Evolutionary conservation across 148 eudicot species (phyloP).

Genomic region (Rhododendron mucronatum): DNA sequence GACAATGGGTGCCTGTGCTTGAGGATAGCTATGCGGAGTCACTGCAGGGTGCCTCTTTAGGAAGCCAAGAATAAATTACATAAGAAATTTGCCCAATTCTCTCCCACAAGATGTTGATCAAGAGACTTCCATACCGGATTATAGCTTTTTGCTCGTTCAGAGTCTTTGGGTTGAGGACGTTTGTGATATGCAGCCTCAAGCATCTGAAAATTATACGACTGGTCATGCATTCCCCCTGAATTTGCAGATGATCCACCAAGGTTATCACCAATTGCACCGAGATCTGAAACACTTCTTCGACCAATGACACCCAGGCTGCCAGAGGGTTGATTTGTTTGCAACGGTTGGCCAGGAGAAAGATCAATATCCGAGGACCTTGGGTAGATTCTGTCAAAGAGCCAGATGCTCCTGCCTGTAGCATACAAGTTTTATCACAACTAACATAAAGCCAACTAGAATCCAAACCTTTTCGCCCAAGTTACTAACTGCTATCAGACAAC

Average conservation of each 20-base stretch:
- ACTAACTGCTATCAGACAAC: neutral
- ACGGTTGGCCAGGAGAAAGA: constrained; percentile 87
- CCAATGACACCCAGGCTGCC: constrained; percentile 90
- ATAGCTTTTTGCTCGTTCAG: constrained; percentile 85
- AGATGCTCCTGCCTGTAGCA: constrained; percentile 60
- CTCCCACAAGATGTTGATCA: constrained; percentile 6
- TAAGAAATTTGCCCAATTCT: neutral
- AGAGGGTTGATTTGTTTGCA: constrained; percentile 69
- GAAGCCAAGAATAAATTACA: constrained; percentile 10
- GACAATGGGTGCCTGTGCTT: constrained; percentile 91
- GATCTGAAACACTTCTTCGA: constrained; percentile 86
- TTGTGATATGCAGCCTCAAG: constrained; percentile 80
- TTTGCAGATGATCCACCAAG: constrained; percentile 56
- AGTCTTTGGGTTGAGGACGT: constrained; percentile 92
- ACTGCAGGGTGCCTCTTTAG: constrained; percentile 79
- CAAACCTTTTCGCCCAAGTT: neutral
- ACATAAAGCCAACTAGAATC: neutral
- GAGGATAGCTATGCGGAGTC: constrained; percentile 92
- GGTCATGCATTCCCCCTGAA: constrained; percentile 69
- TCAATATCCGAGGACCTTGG: constrained; percentile 60
- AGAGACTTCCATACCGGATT: constrained; percentile 59
- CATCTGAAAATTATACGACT: constrained; percentile 68
- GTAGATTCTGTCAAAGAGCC: constrained; percentile 58
- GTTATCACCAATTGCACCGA: constrained; percentile 89
- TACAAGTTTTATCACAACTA: neutral